These are phyloP conservation scores for Pyrrhoderma noxium DNA, from an alignment of 1,284 basidiomycete species.

Conservation along the genomic window DNA sequence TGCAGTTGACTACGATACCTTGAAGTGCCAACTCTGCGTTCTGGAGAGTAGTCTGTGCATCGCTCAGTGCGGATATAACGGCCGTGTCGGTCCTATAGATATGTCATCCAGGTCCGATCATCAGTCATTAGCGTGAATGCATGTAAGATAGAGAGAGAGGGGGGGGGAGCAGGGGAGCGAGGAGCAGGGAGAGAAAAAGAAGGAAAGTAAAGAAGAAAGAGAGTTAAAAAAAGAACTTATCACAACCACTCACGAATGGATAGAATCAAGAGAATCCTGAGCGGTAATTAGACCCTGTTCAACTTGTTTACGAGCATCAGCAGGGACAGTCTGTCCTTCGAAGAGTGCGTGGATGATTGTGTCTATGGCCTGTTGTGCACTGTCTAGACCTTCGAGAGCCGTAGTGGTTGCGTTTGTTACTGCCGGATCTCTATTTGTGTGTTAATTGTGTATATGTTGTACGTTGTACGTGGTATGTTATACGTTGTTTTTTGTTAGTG, in stretches of 20 bases:
- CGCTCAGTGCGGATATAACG: constrained; percentile 17
- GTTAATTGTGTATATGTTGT: no score
- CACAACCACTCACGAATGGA: constrained; percentile 27
- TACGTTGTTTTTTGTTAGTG: no score
- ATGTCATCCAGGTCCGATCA: neutral
- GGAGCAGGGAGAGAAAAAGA: neutral
- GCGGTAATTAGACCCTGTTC: constrained; percentile 27
- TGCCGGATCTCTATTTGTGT: constrained; percentile 29
- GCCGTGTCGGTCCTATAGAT: constrained; percentile 19
- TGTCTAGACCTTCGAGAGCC: constrained; percentile 26
- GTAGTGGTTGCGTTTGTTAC: constrained; percentile 23
- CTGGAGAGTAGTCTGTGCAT: constrained; percentile 20
- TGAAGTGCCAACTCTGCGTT: constrained; percentile 20
- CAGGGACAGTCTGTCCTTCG: constrained; percentile 29
- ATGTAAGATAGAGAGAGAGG: neutral
- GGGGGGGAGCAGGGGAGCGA: neutral
- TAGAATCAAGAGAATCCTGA: constrained; percentile 26
- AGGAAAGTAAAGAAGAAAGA: neutral
- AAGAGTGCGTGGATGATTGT: constrained; percentile 31
- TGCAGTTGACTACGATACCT: constrained; percentile 25
- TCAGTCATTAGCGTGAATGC: no score
- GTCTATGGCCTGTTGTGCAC: constrained; percentile 28
- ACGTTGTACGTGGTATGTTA: no score
- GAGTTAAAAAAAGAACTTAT: no score
- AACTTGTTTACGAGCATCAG: constrained; percentile 30